Conservation (phyloP, 1,139 yeast species). For the Lizanozyma gosingica region DNA sequence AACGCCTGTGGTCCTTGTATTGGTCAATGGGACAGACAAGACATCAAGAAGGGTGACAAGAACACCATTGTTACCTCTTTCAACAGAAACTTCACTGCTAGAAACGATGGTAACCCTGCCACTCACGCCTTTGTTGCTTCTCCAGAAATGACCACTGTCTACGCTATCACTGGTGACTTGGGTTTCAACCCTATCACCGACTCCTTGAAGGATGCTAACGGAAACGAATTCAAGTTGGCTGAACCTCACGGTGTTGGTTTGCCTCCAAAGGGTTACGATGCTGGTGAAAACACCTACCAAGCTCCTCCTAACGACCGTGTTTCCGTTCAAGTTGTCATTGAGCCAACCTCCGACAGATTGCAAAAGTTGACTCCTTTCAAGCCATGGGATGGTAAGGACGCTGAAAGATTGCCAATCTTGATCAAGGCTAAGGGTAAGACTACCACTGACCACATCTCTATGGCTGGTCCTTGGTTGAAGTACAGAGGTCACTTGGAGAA, state of each 20-base stretch:
- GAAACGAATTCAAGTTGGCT: conserved; percentile 89
- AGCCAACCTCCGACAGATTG: conserved; percentile 69
- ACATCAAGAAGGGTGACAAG: conserved; percentile 94
- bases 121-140: conserved; percentile 98
- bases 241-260: conserved; percentile 91
- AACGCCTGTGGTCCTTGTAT: conserved; percentile 99
- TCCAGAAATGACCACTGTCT: conserved; percentile 95
- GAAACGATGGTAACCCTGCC: conserved; percentile 98
- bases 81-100: conserved; percentile 98
- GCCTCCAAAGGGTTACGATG: conserved; percentile 87
- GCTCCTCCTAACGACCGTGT: conserved; percentile 93
- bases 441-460: conserved; percentile 98
- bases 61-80: conserved; percentile 97
- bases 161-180: conserved; percentile 94
- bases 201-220: conserved; percentile 85
- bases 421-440: conserved; percentile 97
- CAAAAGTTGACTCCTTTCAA: conserved; percentile 43
- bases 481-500: conserved; percentile 99
- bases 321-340: conserved; percentile 60
- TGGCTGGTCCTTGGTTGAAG: conserved; percentile 99
- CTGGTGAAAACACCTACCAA: conserved; percentile 94
- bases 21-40: conserved; percentile 99
- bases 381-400: conserved; percentile 94
- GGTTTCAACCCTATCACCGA: conserved; percentile 98
- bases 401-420: conserved; percentile 80